phyloP scores from a whole-genome alignment of 2,329 filamentous ascomycete genomes.

The Colletotrichum shisoi region DNA sequence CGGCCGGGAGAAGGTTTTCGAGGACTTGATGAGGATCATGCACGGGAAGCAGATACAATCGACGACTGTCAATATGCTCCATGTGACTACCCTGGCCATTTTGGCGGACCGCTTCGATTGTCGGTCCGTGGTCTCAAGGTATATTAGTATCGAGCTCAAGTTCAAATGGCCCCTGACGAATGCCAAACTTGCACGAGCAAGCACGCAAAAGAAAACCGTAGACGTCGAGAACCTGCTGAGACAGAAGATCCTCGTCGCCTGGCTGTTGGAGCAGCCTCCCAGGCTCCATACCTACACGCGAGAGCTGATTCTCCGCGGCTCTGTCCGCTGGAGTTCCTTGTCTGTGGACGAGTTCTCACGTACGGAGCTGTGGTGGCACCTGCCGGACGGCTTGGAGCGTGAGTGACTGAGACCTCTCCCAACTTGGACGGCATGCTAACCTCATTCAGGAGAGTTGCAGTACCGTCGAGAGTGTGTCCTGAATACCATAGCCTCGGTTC shows the following conservation, averaged over 20 bases:
- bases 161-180: conserved; percentile 63
- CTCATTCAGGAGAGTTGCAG: conserved; percentile 66
- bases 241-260: conserved; percentile 73
- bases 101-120: conserved; percentile 79
- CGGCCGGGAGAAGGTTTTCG: conserved; percentile 68
- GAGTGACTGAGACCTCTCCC: conserved; percentile 42
- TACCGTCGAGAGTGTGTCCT: conserved; percentile 72
- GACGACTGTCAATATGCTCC: conserved; percentile 60
- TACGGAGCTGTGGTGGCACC: conserved; percentile 72
- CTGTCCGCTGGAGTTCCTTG: conserved; percentile 62
- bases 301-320: conserved; percentile 72
- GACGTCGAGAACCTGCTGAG: conserved; percentile 71
- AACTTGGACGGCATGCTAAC: conserved; percentile 7
- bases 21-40: conserved; percentile 72
- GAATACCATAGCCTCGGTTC: conserved; percentile 73
- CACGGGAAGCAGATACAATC: conserved; percentile 62
- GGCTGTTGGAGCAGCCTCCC: conserved; percentile 68
- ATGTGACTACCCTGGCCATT: conserved; percentile 72
- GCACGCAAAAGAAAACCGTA: conserved; percentile 46
- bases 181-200: conserved; percentile 52
- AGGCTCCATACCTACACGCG: conserved; percentile 69
- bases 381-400: conserved; percentile 74
- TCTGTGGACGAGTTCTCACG: conserved; percentile 44
- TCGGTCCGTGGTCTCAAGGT: conserved; percentile 61
- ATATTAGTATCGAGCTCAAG: conserved; percentile 59